Percentiles rank a stretch among this genome's conserved stretches.
Evolutionary conservation across 106 monocot genomes (phyloP).

Genomic region (Platanthera zijinensis): DNA sequence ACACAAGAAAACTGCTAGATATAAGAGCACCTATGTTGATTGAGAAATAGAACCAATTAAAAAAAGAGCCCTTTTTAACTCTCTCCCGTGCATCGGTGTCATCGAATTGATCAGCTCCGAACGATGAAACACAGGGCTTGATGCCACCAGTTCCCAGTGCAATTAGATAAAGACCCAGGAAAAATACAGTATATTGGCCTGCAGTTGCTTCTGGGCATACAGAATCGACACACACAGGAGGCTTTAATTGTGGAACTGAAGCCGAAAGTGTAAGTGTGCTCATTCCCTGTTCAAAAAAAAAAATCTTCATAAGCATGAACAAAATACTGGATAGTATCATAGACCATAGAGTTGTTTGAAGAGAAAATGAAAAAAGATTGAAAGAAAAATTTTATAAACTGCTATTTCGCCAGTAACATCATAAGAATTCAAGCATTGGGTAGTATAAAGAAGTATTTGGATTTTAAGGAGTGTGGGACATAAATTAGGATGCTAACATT

Average conservation of each 20-base stretch:
- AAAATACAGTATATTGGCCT: constrained; percentile 57
- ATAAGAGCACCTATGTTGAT: constrained; percentile 86
- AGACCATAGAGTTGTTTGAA: background rate
- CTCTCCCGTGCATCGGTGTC: constrained; percentile 69
- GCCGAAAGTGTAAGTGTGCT: constrained; percentile 67
- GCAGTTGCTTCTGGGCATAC: constrained; percentile 51
- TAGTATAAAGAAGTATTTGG: no score
- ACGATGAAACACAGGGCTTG: constrained; percentile 91
- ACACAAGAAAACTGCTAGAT: constrained; percentile 82
- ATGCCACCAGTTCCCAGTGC: constrained; percentile 92
- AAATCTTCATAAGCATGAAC: background rate
- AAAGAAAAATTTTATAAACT: no score
- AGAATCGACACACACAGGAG: constrained; percentile 40
- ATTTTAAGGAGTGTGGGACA: no score
- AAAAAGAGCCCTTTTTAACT: constrained; percentile 76
- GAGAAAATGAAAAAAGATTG: no score
- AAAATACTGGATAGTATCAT: background rate
- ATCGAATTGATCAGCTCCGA: constrained; percentile 96
- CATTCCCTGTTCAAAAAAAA: constrained; percentile 56
- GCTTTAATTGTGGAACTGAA: constrained; percentile 57
- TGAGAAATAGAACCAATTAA: constrained; percentile 95
- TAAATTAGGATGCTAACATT: no score
- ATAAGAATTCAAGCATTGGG: no score
- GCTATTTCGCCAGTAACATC: no score
- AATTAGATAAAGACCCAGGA: constrained; percentile 73